Evolutionary conservation across 169 alveolate genomes (phyloP).

Genomic region (Theileria annulata): DNA sequence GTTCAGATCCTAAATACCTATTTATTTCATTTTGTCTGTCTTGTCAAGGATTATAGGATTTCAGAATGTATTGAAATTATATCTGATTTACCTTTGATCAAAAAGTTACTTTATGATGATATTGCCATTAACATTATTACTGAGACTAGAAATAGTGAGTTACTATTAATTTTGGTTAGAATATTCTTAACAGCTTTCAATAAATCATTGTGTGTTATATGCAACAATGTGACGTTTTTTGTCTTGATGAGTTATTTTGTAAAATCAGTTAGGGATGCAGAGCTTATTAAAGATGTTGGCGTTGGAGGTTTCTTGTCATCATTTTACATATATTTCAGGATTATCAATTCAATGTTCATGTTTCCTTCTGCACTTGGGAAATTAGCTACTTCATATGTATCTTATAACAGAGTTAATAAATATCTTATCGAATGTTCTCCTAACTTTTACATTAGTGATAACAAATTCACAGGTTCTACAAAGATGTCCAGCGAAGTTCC

Average conservation of each 20-base stretch:
- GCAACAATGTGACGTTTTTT: slow-evolving; percentile 1
- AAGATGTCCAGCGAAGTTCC: not conserved
- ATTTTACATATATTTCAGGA: not conserved
- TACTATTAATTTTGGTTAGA: slow-evolving; percentile 28
- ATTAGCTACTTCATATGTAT: slow-evolving; percentile 8
- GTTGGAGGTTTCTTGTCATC: slow-evolving; percentile 4
- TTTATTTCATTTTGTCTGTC: too few species aligned
- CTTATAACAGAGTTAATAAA: slow-evolving; percentile 24
- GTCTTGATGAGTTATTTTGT: slow-evolving; percentile 27
- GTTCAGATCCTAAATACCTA: slow-evolving; percentile 19
- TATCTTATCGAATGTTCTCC: slow-evolving; percentile 37
- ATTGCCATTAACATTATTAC: slow-evolving; percentile 29
- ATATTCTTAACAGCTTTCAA: slow-evolving; percentile 18
- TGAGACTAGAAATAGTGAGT: slow-evolving; percentile 29
- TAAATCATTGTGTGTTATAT: not conserved
- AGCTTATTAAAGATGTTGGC: not conserved
- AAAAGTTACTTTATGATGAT: slow-evolving; percentile 28
- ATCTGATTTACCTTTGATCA: slow-evolving; percentile 2
- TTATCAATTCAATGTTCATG: slow-evolving; percentile 15
- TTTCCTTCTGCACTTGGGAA: slow-evolving; percentile 19
- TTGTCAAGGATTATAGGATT: slow-evolving; percentile 35
- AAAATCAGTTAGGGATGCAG: not conserved
- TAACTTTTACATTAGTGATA: slow-evolving; percentile 29
- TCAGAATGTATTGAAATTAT: slow-evolving; percentile 23
- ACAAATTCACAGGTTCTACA: not conserved